A percentile compares a stretch with the other conserved stretches of the same genome.
Conservation (phyloP, 176 grass and related monocot genomes). For the Oryza punctata region DNA sequence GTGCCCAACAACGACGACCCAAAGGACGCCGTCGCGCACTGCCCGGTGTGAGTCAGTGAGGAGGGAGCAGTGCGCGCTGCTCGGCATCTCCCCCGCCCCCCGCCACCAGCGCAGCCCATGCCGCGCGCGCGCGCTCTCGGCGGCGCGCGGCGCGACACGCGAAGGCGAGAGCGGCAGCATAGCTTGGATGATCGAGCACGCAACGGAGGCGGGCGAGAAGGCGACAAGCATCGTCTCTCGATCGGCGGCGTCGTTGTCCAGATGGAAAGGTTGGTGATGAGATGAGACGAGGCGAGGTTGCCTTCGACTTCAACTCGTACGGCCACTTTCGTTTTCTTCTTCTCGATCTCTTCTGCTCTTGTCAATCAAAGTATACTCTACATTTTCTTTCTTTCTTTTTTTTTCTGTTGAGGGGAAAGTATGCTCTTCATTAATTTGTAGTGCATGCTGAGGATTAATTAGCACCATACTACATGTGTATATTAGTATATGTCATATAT, state of each 20-base stretch:
- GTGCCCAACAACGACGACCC: neutral
- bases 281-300: neutral
- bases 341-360: neutral
- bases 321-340: neutral
- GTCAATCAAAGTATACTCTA: neutral
- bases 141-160: too few relatives aligned
- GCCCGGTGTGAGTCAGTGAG: conserved; percentile 49
- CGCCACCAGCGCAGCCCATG: too few relatives aligned
- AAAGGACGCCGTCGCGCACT: conserved; percentile 7
- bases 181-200: neutral
- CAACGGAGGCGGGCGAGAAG: neutral
- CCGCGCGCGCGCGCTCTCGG: too few relatives aligned
- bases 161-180: neutral
- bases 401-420: too few relatives aligned
- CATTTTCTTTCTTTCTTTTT: too few relatives aligned
- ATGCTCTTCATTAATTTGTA: too few relatives aligned
- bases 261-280: neutral
- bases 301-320: neutral
- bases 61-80: neutral
- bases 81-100: too few relatives aligned
- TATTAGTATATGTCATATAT: too few relatives aligned
- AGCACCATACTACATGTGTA: too few relatives aligned
- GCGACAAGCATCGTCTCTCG: conserved; percentile 11
- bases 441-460: too few relatives aligned
- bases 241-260: neutral